Conservation (phyloP, 192 early-diverging fungal genomes). For the Endogone sp. region DNA sequence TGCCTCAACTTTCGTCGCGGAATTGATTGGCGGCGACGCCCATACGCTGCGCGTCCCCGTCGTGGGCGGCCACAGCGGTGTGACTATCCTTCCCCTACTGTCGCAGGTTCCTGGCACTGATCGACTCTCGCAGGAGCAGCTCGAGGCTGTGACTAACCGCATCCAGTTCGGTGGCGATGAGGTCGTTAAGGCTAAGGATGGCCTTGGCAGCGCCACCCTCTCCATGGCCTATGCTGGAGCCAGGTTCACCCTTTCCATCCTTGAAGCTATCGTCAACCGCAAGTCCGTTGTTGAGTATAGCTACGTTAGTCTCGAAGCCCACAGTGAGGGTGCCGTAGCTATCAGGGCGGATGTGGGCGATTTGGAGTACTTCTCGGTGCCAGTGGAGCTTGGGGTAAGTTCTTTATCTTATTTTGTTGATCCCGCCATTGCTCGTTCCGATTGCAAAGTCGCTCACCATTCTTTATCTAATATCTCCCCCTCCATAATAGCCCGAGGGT, state of each 20-base stretch:
- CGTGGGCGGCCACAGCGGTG: constrained; percentile 93
- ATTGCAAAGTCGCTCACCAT: neutral
- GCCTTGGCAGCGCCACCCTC: constrained; percentile 82
- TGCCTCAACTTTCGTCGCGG: constrained; percentile 85
- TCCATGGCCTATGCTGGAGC: constrained; percentile 86
- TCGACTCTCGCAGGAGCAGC: constrained; percentile 75
- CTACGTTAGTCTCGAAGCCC: constrained; percentile 65
- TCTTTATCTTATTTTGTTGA: too few species aligned
- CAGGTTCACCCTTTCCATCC: constrained; percentile 83
- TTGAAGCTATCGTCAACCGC: constrained; percentile 65
- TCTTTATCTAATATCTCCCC: neutral
- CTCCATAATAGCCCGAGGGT: constrained; percentile 44
- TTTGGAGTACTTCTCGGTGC: constrained; percentile 69
- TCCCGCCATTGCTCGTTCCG: too few species aligned
- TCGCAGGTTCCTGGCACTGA: constrained; percentile 62
- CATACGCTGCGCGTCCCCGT: constrained; percentile 72
- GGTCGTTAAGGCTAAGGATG: constrained; percentile 97
- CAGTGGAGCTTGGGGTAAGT: constrained; percentile 60
- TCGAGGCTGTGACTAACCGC: constrained; percentile 85
- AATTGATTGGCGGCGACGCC: constrained; percentile 72
- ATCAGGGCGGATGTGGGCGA: constrained; percentile 46
- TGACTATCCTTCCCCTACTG: constrained; percentile 92
- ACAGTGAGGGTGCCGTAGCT: constrained; percentile 40
- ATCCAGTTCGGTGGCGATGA: constrained; percentile 99
- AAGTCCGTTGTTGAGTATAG: constrained; percentile 85